Evolutionary conservation across 768 basidiomycete genomes (phyloP), one percentile per base, ranked within the genome.

Genomic region (Hericium alpestre): DNA sequence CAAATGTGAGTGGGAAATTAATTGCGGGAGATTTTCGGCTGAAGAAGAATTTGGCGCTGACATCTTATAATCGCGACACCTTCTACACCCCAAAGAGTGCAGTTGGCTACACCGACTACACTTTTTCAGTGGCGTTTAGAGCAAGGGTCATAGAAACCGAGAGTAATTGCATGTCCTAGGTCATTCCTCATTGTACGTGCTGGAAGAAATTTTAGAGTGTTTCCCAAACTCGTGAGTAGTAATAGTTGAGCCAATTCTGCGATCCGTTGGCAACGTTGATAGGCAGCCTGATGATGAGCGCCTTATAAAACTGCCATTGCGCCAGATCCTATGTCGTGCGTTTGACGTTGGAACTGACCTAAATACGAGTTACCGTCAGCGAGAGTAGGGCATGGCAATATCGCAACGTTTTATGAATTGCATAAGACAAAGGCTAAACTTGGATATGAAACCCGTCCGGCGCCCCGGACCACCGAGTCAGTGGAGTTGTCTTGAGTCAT

Each of bases 71-170:
- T 7, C 69, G 69, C 57, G 64, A 71, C 55, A 27, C 12, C 12
- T 56, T 59, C 20, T 51, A 50, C 27, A 47, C 55, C 20, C 50
- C 48, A 16, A 59, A 62, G 18, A 57, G 62, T 1, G 59, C 64
- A 5, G 54, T 60, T 11, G 71, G 70, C 22, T 73, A 72, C 56
- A 70, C 61, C 15, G 72, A 74, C 59, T 72, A 72, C 57, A 65
- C 69, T 1, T 66, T 66, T 15, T 48, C 20, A 9, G 54, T 37
- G 23, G 20, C 46, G 32, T 43, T 43, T 15, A 13, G 16, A 25
- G 5, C 25, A 25, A 25, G 25, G 25, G 25, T 25, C 25, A 25
- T 25, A 25, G 25, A 25, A 25, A 25, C 25, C 25, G 25, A 25
- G 25, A 25, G 25, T 25, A 25, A 25, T 25, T 25, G 3, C 25